These are phyloP conservation scores for Phaeotremella fagi DNA, from an alignment of 768 basidiomycete species.

Conservation along the genomic window DNA sequence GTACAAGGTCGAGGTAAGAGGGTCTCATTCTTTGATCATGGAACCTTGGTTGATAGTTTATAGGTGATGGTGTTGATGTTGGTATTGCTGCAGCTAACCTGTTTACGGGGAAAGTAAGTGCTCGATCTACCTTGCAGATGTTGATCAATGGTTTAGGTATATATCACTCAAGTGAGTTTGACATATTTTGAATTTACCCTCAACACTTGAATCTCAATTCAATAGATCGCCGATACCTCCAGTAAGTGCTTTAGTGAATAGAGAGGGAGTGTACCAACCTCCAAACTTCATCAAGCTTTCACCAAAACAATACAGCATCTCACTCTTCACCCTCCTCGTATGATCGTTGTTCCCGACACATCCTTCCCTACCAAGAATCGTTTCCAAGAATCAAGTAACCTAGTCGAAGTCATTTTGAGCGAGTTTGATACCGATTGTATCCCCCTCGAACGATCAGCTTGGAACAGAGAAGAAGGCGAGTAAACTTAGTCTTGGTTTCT, in stretches of 20 bases:
- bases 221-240: slow-evolving; percentile 73
- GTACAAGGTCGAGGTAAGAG: slow-evolving; percentile 19
- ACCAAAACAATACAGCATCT: slow-evolving; percentile 24
- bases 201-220: not conserved
- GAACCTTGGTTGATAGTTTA: not conserved
- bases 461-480: slow-evolving; percentile 75
- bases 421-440: slow-evolving; percentile 67
- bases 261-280: not conserved
- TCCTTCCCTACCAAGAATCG: slow-evolving; percentile 9
- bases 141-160: slow-evolving; percentile 15
- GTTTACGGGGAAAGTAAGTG: slow-evolving; percentile 63
- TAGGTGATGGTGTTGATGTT: slow-evolving; percentile 68
- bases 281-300: slow-evolving; percentile 13
- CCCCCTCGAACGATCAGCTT: slow-evolving; percentile 70
- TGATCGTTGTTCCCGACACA: slow-evolving; percentile 77
- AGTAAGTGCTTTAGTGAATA: slow-evolving; percentile 3
- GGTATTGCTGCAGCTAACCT: slow-evolving; percentile 81
- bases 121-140: not conserved
- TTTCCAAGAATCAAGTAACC: slow-evolving; percentile 52
- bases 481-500: not conserved
- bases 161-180: slow-evolving; percentile 59
- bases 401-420: slow-evolving; percentile 68
- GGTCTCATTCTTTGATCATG: not conserved
- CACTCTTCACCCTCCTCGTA: slow-evolving; percentile 55
- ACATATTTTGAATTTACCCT: not conserved